Evolutionary conservation across 345 rosid genomes (phyloP).

Genomic region (Salix caprea): DNA sequence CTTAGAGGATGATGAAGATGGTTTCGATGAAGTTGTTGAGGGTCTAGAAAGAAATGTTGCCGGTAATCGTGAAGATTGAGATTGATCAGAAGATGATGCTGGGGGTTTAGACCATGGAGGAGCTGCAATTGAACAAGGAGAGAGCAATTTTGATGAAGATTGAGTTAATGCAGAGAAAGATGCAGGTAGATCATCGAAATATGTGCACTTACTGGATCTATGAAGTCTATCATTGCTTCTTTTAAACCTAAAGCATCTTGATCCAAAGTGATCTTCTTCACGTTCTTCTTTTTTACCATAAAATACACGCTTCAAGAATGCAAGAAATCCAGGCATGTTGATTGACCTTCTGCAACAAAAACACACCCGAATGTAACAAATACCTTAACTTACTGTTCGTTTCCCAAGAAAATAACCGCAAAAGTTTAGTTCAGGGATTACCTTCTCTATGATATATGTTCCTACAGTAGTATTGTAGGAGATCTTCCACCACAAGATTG

Average conservation of each 20-base stretch:
- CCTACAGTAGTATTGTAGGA: neutral
- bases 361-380: neutral
- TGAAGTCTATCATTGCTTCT: neutral
- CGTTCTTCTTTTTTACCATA: constrained; percentile 9
- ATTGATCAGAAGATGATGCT: neutral
- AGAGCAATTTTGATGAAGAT: neutral
- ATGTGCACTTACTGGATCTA: neutral
- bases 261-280: neutral
- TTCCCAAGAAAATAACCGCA: neutral
- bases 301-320: constrained; percentile 21
- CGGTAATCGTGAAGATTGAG: neutral
- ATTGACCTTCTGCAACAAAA: constrained; percentile 4
- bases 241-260: neutral
- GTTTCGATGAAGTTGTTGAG: neutral
- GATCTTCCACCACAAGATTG: neutral
- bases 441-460: neutral
- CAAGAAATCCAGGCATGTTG: constrained; percentile 14
- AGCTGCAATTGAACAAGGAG: constrained; percentile 10
- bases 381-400: neutral
- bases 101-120: neutral
- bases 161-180: neutral
- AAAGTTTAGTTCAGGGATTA: neutral
- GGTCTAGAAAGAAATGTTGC: neutral
- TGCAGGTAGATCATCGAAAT: neutral
- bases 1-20: neutral